Evolutionary conservation across 2,329 filamentous ascomycete species (phyloP).

Genomic region (Acephala macrosclerotiorum): DNA sequence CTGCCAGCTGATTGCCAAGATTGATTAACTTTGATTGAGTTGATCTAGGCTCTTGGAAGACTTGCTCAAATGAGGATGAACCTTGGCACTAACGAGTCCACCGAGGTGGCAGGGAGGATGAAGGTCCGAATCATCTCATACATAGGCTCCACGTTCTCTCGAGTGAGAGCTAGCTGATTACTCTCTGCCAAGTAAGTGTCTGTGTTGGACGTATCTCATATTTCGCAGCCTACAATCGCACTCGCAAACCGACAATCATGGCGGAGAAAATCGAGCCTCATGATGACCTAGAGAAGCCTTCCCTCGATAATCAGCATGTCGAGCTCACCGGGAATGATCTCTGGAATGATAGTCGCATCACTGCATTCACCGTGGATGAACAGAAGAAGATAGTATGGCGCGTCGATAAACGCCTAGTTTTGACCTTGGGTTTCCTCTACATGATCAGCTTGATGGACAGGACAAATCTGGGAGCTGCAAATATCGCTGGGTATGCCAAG

Average conservation of each 20-base stretch:
- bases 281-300: not conserved
- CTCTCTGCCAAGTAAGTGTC: conserved; percentile 1
- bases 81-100: conserved; percentile 5
- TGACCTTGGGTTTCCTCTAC: conserved; percentile 71
- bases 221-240: not conserved
- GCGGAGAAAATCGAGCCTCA: not conserved
- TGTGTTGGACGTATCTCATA: not conserved
- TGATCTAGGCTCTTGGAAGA: conserved; percentile 6
- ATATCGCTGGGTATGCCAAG: conserved; percentile 67
- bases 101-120: conserved; percentile 5
- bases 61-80: conserved; percentile 2
- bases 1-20: not conserved
- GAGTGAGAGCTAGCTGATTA: not conserved
- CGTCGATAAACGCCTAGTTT: conserved; percentile 71
- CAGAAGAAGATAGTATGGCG: conserved; percentile 72
- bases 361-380: conserved; percentile 62
- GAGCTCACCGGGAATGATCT: conserved; percentile 23
- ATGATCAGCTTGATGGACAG: conserved; percentile 81
- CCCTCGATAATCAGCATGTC: conserved; percentile 22
- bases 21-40: not conserved
- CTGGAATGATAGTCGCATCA: conserved; percentile 30
- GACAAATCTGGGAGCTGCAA: conserved; percentile 76
- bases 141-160: conserved; percentile 5
- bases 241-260: not conserved
- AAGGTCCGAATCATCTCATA: not conserved